Percentiles rank a stretch among this genome's conserved stretches.
These are phyloP conservation scores for Collybia mongolica DNA, from an alignment of 768 basidiomycete genomes.

Conservation along the genomic window DNA sequence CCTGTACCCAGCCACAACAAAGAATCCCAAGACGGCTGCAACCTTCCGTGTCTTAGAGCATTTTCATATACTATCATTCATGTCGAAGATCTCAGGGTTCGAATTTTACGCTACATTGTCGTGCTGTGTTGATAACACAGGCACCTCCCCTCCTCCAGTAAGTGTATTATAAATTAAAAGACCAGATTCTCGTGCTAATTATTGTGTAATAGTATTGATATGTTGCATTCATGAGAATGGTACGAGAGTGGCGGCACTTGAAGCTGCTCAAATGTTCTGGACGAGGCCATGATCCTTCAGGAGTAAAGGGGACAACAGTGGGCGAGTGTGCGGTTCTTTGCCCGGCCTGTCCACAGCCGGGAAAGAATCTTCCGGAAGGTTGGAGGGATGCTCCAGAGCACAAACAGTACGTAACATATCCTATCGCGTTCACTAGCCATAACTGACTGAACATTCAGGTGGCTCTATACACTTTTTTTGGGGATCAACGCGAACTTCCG, in stretches of 20 bases:
- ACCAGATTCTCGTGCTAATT: background rate
- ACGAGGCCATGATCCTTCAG: slow-evolving; percentile 21
- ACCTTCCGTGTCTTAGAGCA: slow-evolving; percentile 22
- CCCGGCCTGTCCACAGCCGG: slow-evolving; percentile 25
- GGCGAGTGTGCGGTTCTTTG: slow-evolving; percentile 22
- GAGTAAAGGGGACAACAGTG: slow-evolving; percentile 7
- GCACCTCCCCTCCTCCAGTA: slow-evolving; percentile 4
- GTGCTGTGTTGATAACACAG: slow-evolving; percentile 9
- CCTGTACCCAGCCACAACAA: slow-evolving; percentile 21
- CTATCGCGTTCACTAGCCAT: too few species aligned
- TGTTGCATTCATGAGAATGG: slow-evolving; percentile 16
- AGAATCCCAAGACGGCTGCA: slow-evolving; percentile 23
- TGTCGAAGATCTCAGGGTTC: slow-evolving; percentile 23
- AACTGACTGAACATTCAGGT: slow-evolving; percentile 4
- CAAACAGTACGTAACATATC: background rate
- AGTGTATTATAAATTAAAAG: slow-evolving; percentile 5
- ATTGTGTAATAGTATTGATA: slow-evolving; percentile 17
- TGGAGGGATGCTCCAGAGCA: slow-evolving; percentile 16
- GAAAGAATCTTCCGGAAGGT: slow-evolving; percentile 20
- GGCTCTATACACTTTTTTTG: slow-evolving; percentile 12
- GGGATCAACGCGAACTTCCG: slow-evolving; percentile 22
- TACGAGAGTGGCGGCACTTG: slow-evolving; percentile 19
- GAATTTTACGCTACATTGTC: slow-evolving; percentile 23
- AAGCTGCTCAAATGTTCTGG: slow-evolving; percentile 22
- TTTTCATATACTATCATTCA: slow-evolving; percentile 25